Evolutionary conservation across 306 rosid species (phyloP).

Genomic region (Quercus bicolor): DNA sequence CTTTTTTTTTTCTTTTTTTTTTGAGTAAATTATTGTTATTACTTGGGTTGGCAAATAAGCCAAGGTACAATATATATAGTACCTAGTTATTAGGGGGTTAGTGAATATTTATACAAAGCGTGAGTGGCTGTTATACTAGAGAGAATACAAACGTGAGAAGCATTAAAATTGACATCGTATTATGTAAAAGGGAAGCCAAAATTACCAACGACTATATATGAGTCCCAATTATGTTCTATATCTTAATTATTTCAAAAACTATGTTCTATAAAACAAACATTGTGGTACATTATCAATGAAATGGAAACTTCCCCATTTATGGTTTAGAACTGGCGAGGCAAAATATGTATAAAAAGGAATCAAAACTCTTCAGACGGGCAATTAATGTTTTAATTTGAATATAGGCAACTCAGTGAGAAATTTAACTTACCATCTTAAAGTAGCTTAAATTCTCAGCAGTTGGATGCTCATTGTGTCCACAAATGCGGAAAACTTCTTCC

Average conservation of each 20-base stretch:
- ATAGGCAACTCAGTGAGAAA: not conserved
- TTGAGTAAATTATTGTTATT: too few species aligned
- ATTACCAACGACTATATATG: too few species aligned
- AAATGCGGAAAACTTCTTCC: slow-evolving; percentile 36
- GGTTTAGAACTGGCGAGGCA: not conserved
- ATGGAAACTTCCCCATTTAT: not conserved
- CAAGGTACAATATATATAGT: too few species aligned
- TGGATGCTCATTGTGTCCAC: slow-evolving; percentile 26
- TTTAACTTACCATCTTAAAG: slow-evolving; percentile 41
- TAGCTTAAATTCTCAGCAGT: slow-evolving; percentile 26
- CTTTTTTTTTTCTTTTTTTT: too few species aligned
- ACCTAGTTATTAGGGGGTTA: too few species aligned
- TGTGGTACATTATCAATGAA: not conserved
- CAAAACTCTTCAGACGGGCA: too few species aligned
- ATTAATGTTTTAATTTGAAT: too few species aligned
- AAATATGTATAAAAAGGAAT: too few species aligned
- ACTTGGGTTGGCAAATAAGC: too few species aligned
- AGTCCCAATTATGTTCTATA: not conserved
- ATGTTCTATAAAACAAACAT: not conserved
- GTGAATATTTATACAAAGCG: too few species aligned
- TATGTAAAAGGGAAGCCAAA: not conserved
- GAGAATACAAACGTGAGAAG: too few species aligned
- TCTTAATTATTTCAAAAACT: not conserved
- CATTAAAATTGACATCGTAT: not conserved
- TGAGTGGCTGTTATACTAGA: too few species aligned